phyloP scores from a whole-genome alignment of 2,329 filamentous ascomycete genomes.

The Neonectria sp. region DNA sequence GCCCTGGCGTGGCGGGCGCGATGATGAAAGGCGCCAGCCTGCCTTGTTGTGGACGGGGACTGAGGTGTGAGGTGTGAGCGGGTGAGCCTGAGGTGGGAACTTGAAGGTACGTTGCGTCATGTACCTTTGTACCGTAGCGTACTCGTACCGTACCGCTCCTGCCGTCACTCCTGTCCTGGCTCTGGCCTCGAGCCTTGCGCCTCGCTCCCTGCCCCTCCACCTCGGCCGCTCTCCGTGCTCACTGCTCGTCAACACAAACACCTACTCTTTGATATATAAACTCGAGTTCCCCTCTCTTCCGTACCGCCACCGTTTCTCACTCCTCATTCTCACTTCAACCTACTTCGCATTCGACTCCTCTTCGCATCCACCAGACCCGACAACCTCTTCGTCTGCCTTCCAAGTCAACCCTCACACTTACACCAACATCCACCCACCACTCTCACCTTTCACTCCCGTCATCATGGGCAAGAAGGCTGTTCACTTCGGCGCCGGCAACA shows the following conservation, averaged over 20 bases:
- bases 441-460: conserved; percentile 31
- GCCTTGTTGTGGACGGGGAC: neutral
- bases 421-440: conserved; percentile 37
- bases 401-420: conserved; percentile 26
- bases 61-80: conserved; percentile 2
- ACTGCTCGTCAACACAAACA: conserved; percentile 8
- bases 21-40: conserved; percentile 3
- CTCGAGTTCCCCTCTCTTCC: conserved; percentile 32
- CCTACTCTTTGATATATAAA: conserved; percentile 42
- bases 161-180: conserved; percentile 1
- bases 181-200: conserved; percentile 1
- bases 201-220: conserved; percentile 2
- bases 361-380: neutral
- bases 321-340: conserved; percentile 18
- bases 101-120: neutral
- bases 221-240: conserved; percentile 28
- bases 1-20: neutral
- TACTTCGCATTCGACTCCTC: neutral
- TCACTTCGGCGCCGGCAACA: conserved; percentile 90
- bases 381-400: neutral
- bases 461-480: conserved; percentile 78
- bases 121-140: conserved; percentile 7
- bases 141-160: conserved; percentile 8
- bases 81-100: neutral
- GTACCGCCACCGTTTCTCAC: conserved; percentile 38